Conservation (phyloP, 2,329 filamentous ascomycete species). For the Byssothecium circinans region DNA sequence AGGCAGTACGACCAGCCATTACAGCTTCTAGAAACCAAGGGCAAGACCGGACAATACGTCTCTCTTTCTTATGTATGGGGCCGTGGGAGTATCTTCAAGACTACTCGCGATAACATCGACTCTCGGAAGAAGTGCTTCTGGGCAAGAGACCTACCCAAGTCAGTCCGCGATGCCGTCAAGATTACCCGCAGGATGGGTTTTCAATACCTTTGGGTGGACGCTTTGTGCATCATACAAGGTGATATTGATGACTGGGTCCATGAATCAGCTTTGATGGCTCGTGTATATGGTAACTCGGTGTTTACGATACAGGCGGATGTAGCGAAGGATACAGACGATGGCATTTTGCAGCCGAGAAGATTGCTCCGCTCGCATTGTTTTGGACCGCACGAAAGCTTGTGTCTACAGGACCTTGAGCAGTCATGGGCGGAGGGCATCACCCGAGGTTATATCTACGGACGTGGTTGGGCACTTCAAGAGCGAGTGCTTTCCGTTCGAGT, state of each 20-base stretch:
- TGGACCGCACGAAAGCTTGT: background rate
- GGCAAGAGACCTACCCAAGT: slow-evolving; percentile 1
- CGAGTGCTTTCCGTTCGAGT: slow-evolving; percentile 12
- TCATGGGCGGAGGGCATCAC: background rate
- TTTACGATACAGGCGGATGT: slow-evolving; percentile 11
- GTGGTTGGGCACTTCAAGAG: slow-evolving; percentile 11
- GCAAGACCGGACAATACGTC: background rate
- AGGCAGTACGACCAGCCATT: background rate
- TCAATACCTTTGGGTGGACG: slow-evolving; percentile 10
- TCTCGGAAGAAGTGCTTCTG: background rate
- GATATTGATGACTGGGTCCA: slow-evolving; percentile 3
- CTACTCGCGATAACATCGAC: background rate
- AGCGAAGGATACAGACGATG: background rate
- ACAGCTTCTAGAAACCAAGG: background rate
- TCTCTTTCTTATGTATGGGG: slow-evolving; percentile 2
- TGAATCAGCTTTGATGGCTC: slow-evolving; percentile 11
- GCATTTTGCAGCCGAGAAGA: background rate
- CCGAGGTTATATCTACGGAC: background rate
- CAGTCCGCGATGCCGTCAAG: slow-evolving; percentile 9
- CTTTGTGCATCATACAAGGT: slow-evolving; percentile 12
- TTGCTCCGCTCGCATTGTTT: background rate
- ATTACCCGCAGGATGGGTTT: slow-evolving; percentile 8
- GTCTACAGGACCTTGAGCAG: background rate
- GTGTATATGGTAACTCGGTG: slow-evolving; percentile 10
- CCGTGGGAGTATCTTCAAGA: background rate